Evolutionary conservation across 768 basidiomycete genomes (phyloP).

Genomic region (Pleurotus pulmonarius): DNA sequence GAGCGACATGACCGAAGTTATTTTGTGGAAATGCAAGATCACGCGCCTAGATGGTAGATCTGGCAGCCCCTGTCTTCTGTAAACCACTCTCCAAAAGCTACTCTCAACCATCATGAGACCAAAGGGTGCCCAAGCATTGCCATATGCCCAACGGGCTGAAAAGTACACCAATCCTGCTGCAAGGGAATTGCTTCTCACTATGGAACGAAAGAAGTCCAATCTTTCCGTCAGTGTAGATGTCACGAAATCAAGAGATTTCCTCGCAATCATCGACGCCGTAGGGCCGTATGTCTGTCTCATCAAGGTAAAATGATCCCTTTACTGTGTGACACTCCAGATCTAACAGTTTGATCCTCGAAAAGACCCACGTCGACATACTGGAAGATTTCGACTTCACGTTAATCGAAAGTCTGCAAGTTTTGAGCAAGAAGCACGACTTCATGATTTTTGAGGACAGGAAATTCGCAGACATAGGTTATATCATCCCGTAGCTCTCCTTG

Average conservation of each 20-base stretch:
- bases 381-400: conserved; percentile 82
- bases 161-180: conserved; percentile 74
- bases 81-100: not conserved
- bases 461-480: conserved; percentile 94
- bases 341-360: conserved; percentile 14
- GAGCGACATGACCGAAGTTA: conserved; percentile 26
- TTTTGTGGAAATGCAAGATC: too few species aligned
- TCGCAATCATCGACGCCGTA: conserved; percentile 83
- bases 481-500: not conserved
- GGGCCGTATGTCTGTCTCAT: conserved; percentile 90
- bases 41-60: not conserved
- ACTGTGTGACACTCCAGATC: conserved; percentile 18
- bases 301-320: conserved; percentile 58
- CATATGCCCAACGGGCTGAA: conserved; percentile 60
- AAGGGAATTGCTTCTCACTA: conserved; percentile 69
- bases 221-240: conserved; percentile 97
- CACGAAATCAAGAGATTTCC: conserved; percentile 69
- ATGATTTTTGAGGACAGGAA: conserved; percentile 98
- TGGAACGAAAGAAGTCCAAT: conserved; percentile 86
- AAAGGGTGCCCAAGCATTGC: conserved; percentile 29
- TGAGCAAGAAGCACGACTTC: conserved; percentile 84
- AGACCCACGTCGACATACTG: conserved; percentile 97
- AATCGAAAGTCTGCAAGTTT: conserved; percentile 61
- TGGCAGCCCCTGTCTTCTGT: not conserved
- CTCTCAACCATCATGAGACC: conserved; percentile 26